Evolutionary conservation across 768 basidiomycete species (phyloP).

Genomic region (Russula sp.): DNA sequence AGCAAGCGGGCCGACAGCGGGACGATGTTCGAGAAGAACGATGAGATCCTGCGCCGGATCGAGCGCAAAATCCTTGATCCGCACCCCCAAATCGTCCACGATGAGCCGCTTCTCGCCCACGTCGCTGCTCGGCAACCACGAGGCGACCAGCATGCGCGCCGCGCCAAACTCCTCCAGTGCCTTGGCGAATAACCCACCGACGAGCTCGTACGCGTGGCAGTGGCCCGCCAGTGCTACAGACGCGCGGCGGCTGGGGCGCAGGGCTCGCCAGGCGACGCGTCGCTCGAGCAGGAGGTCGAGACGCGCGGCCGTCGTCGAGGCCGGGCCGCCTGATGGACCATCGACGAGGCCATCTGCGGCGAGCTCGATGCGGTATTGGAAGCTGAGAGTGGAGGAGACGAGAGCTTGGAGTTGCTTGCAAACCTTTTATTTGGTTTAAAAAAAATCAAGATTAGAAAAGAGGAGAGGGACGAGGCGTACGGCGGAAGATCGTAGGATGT

Average conservation of each 20-base stretch:
- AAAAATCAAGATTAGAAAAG: neutral
- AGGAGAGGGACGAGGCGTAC: neutral
- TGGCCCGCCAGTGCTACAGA: constrained; percentile 30
- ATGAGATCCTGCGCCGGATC: constrained; percentile 59
- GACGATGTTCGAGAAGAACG: constrained; percentile 31
- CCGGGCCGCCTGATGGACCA: constrained; percentile 9
- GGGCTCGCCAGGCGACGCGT: constrained; percentile 31
- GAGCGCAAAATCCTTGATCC: constrained; percentile 52
- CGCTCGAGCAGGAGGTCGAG: constrained; percentile 31
- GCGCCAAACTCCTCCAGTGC: constrained; percentile 17
- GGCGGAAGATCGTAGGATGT: constrained; percentile 2
- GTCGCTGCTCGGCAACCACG: constrained; percentile 24
- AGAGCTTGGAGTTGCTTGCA: constrained; percentile 22
- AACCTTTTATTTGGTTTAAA: constrained; percentile 18
- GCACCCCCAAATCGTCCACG: constrained; percentile 33
- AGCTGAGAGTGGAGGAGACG: constrained; percentile 23
- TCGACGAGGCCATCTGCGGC: constrained; percentile 28
- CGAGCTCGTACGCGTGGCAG: constrained; percentile 52
- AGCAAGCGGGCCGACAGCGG: neutral
- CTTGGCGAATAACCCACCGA: constrained; percentile 46
- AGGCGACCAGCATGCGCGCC: constrained; percentile 22
- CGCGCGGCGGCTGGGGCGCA: constrained; percentile 26
- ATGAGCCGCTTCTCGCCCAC: constrained; percentile 21
- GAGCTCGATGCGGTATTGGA: constrained; percentile 30
- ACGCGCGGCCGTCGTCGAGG: constrained; percentile 27